phyloP scores from a whole-genome alignment of 1,284 basidiomycete species.

The Fomitopsis pinicola region DNA sequence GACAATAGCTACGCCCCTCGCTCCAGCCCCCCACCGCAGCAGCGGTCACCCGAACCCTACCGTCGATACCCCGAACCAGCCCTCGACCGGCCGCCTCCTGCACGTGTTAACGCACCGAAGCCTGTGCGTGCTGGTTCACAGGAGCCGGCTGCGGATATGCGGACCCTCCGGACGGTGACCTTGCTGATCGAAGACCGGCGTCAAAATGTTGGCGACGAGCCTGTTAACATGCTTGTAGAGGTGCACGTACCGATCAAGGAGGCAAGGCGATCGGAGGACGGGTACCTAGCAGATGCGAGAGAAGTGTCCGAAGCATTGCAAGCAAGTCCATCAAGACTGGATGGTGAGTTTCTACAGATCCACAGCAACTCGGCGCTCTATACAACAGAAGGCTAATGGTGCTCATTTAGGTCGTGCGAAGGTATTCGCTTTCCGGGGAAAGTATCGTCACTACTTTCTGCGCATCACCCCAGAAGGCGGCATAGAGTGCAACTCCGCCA shows the following conservation, averaged over 20 bases:
- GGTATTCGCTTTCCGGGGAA: slow-evolving; percentile 62
- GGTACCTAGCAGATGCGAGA: slow-evolving; percentile 66
- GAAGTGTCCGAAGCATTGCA: slow-evolving; percentile 59
- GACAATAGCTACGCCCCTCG: background rate
- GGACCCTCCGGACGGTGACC: slow-evolving; percentile 45
- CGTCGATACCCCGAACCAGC: background rate
- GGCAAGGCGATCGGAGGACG: slow-evolving; percentile 42
- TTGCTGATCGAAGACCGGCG: slow-evolving; percentile 62
- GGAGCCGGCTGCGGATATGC: slow-evolving; percentile 1
- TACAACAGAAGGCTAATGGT: background rate
- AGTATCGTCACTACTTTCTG: slow-evolving; percentile 66
- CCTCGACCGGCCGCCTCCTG: background rate
- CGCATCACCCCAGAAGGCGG: slow-evolving; percentile 45
- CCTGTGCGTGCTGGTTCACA: background rate
- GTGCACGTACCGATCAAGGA: slow-evolving; percentile 51
- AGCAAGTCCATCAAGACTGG: slow-evolving; percentile 58
- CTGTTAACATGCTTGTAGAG: slow-evolving; percentile 60
- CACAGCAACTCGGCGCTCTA: too few species aligned
- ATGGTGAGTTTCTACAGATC: slow-evolving; percentile 36
- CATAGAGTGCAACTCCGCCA: slow-evolving; percentile 27
- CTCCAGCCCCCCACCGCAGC: background rate
- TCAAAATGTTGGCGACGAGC: slow-evolving; percentile 27
- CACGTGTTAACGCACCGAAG: background rate
- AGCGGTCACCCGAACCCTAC: background rate
- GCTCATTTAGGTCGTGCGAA: slow-evolving; percentile 55